Percentiles rank a stretch among this genome's conserved stretches.
These are phyloP conservation scores for Medicago ruthenica DNA, from an alignment of 306 rosid species.

Conservation along the genomic window DNA sequence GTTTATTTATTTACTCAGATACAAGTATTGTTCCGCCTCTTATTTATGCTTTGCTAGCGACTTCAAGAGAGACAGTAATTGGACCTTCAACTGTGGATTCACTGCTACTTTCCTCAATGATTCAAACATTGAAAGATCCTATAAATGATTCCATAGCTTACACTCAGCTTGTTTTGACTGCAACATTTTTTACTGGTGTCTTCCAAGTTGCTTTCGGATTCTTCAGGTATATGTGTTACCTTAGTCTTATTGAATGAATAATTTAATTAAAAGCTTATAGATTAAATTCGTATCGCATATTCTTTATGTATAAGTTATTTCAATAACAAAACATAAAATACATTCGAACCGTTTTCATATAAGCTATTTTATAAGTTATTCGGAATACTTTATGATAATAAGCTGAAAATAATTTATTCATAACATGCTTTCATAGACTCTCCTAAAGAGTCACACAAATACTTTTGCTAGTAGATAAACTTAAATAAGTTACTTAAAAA, in stretches of 20 bases:
- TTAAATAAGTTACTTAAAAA: background rate
- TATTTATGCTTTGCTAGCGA: constrained; percentile 66
- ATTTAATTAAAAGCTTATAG: background rate
- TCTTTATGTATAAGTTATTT: background rate
- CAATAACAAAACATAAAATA: background rate
- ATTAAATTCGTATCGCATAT: background rate
- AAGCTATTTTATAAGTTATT: background rate
- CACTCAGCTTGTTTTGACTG: constrained; percentile 64
- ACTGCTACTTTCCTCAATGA: constrained; percentile 72
- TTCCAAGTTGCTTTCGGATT: constrained; percentile 78
- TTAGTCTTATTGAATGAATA: background rate
- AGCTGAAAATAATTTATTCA: background rate
- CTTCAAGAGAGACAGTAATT: constrained; percentile 71
- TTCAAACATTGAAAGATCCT: constrained; percentile 58
- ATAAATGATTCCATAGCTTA: constrained; percentile 55
- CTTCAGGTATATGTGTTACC: constrained; percentile 33
- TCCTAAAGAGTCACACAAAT: too few species aligned
- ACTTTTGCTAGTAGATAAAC: background rate
- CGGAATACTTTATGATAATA: background rate
- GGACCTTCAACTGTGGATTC: constrained; percentile 82
- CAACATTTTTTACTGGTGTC: constrained; percentile 72
- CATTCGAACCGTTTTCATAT: too few species aligned
- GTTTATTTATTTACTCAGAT: constrained; percentile 48
- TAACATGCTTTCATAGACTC: too few species aligned
- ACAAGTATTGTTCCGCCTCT: constrained; percentile 80